phyloP scores from a whole-genome alignment of 306 rosid species.

The Cucurbita maxima region DNA sequence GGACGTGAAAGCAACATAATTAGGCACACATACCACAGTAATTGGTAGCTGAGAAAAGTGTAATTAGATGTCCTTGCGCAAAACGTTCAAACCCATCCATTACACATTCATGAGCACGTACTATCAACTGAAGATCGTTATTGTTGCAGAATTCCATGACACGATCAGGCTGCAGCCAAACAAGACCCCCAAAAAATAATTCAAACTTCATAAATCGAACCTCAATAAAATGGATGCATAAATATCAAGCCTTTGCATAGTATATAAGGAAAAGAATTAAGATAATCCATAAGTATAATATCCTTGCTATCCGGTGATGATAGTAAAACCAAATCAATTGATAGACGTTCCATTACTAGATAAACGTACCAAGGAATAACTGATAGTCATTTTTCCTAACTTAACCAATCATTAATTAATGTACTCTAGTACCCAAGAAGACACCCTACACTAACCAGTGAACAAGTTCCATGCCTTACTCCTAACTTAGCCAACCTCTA shows the following conservation, averaged over 20 bases:
- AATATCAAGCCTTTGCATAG: not conserved
- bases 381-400: not conserved
- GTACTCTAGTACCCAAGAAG: not conserved
- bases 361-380: not conserved
- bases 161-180: slow-evolving; percentile 85
- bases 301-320: not conserved
- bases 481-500: not conserved
- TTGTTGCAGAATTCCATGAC: slow-evolving; percentile 99
- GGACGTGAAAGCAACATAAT: not conserved
- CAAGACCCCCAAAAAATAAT: not conserved
- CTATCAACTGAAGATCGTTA: slow-evolving; percentile 96
- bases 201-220: not conserved
- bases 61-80: slow-evolving; percentile 96
- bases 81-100: slow-evolving; percentile 99
- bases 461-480: not conserved
- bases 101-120: slow-evolving; percentile 98
- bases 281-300: not conserved
- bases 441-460: not conserved
- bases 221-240: not conserved
- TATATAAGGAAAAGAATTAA: not conserved
- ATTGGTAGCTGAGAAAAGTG: slow-evolving; percentile 96
- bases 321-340: not conserved
- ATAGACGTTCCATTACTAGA: not conserved
- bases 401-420: not conserved
- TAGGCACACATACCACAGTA: slow-evolving; percentile 55